Percentiles rank a stretch among this genome's conserved stretches.
These are phyloP conservation scores for Talaromyces liani DNA, from an alignment of 495 filamentous ascomycete species.

Conservation along the genomic window DNA sequence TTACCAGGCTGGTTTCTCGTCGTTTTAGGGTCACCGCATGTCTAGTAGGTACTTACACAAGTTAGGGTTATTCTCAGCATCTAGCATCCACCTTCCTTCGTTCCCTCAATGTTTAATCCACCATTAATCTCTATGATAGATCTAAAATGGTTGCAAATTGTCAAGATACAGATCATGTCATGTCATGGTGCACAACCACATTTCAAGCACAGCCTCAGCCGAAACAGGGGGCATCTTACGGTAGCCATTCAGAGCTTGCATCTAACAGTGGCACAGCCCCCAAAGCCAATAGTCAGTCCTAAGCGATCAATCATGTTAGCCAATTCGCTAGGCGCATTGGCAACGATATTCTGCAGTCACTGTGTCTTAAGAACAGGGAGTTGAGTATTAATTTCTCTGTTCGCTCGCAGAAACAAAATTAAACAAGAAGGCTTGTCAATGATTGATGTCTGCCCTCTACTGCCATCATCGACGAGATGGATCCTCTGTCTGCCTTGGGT, in stretches of 20 bases:
- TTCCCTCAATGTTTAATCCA: too few species aligned
- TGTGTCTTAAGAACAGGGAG: background rate
- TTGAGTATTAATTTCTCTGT: background rate
- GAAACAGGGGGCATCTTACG: background rate
- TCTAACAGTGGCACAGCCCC: background rate
- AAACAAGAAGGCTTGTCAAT: background rate
- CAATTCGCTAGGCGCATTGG: background rate
- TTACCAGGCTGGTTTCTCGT: too few species aligned
- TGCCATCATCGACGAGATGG: constrained; percentile 15
- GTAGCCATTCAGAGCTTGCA: background rate
- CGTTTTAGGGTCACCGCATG: too few species aligned
- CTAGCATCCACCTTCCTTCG: too few species aligned
- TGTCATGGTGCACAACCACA: background rate
- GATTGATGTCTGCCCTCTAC: background rate
- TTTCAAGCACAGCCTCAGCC: background rate
- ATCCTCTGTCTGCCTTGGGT: constrained; percentile 25
- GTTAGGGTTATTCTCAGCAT: too few species aligned
- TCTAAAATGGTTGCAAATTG: background rate
- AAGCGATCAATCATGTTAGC: background rate
- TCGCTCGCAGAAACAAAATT: background rate
- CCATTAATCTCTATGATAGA: too few species aligned
- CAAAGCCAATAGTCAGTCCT: background rate
- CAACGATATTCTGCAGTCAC: background rate
- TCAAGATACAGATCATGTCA: background rate
- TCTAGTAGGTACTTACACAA: too few species aligned